Base-by-base conservation (phyloP, 805 yeast genomes). In the Lachancea meyersii region DNA sequence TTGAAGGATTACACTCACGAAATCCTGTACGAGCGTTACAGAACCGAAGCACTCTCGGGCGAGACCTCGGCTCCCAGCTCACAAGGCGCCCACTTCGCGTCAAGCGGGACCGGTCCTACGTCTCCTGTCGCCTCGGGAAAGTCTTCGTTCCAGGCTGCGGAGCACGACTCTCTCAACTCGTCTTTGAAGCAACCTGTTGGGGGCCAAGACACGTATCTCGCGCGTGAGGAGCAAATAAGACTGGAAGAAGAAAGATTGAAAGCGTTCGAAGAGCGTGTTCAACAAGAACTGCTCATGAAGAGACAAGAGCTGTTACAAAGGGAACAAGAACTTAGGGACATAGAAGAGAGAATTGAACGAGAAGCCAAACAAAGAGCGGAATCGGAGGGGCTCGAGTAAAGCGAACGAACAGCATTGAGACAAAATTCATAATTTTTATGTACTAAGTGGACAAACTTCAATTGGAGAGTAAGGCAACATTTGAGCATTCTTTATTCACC, bases 1-100 rank as follows among this genome's bases (percentile, higher is more conserved):
- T 78, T 88, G 64, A 86, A 86, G 66, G 96, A 88, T 55, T 73
- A 77, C 56, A 88, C 97, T 6, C 94, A 85, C 61, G 95, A 87
- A 60, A 75, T 80, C 31, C 69, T 88, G 49, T 88, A 88, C 63
- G 97, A 88, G 64, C 81, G 80, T 59, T 88, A 88, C 66, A 81
- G 97, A 73, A 85, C 96, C 8, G 87, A 80, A 57, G 88, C 89
- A 14, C 73, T 85, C 49, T 79, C 86, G 22, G 81, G 84, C 23
- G 82, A 78, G 19, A 10, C 37, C 5, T 34, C 37, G 5, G 20
- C 47, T 39, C 18, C n/a, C 34, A 44, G 38, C 39, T 30, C 32
- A 18, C 43, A 10, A 27, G 27, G 39, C 31, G 35, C 18, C 18
- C 38, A 10, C 10, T 16, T 18, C 11, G 33, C 14, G 26, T 21